A percentile compares a stretch with the other conserved stretches of the same genome.
These are phyloP conservation scores for Malus asiatica DNA, from an alignment of 306 rosid species.

Conservation along the genomic window DNA sequence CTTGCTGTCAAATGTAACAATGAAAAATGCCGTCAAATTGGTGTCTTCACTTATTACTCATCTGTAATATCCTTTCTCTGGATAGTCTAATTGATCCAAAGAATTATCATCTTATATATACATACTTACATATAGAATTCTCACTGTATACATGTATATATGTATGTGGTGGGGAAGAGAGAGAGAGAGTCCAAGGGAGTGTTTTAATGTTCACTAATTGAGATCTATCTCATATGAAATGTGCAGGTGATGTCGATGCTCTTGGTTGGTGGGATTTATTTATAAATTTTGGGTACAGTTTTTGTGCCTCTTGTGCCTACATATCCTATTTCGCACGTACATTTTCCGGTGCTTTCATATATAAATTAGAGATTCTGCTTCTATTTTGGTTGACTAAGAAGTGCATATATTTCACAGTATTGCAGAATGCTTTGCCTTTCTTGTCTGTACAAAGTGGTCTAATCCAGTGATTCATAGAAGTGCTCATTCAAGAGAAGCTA, in stretches of 20 bases:
- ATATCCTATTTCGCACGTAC: conserved; percentile 2
- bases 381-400: conserved; percentile 18
- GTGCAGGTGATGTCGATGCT: conserved; percentile 79
- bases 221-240: conserved; percentile 16
- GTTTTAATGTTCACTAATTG: background rate
- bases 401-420: conserved; percentile 41
- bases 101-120: background rate
- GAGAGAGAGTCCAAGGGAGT: background rate
- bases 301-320: conserved; percentile 10
- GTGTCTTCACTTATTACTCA: background rate
- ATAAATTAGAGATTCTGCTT: conserved; percentile 6
- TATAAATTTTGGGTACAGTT: conserved; percentile 80
- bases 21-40: background rate
- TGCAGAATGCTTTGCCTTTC: conserved; percentile 92
- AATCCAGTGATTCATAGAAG: conserved; percentile 88
- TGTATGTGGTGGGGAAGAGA: background rate
- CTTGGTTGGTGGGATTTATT: conserved; percentile 99
- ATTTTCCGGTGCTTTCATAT: conserved; percentile 13
- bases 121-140: background rate
- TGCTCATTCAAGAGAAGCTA: conserved; percentile 52
- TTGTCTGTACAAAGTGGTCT: conserved; percentile 99
- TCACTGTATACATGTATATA: background rate
- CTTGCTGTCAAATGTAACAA: background rate
- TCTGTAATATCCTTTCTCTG: background rate
- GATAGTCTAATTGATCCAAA: background rate